These are phyloP conservation scores for Jasminum sambac DNA, from an alignment of 257 asterid species.

Conservation along the genomic window DNA sequence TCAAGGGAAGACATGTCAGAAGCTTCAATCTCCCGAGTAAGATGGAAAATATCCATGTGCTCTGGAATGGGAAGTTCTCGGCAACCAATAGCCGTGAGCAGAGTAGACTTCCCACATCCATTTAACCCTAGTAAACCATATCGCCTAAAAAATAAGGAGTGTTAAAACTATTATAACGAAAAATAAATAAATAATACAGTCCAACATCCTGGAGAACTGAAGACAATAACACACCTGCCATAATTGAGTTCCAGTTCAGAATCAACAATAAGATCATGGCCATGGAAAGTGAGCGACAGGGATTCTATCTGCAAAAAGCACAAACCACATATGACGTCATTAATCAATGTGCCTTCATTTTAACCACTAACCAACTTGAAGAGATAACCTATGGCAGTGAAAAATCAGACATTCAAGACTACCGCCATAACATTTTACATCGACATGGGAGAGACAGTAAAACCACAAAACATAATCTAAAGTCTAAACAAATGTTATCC, in stretches of 20 bases:
- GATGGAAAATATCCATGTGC: constrained; percentile 96
- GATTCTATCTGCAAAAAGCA: constrained; percentile 83
- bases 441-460: constrained; percentile 15
- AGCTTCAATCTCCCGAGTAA: constrained; percentile 87
- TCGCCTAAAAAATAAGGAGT: constrained; percentile 49
- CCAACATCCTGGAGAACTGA: constrained; percentile 13
- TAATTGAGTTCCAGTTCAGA: constrained; percentile 92
- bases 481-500: neutral
- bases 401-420: constrained; percentile 22
- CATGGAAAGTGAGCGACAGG: constrained; percentile 95
- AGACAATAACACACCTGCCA: constrained; percentile 60
- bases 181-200: neutral
- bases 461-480: neutral
- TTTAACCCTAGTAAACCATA: constrained; percentile 96
- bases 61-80: constrained; percentile 98
- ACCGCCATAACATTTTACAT: constrained; percentile 32
- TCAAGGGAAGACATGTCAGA: constrained; percentile 94
- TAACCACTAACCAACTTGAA: neutral
- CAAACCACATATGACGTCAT: neutral
- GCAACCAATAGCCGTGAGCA: constrained; percentile 78
- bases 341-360: neutral
- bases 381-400: neutral
- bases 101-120: constrained; percentile 98
- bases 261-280: constrained; percentile 92
- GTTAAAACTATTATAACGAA: constrained; percentile 4